A percentile compares a stretch with the other conserved stretches of the same genome.
These are phyloP conservation scores for Pichiaceae sp. DNA, from an alignment of 1,139 yeast species.

Conservation along the genomic window DNA sequence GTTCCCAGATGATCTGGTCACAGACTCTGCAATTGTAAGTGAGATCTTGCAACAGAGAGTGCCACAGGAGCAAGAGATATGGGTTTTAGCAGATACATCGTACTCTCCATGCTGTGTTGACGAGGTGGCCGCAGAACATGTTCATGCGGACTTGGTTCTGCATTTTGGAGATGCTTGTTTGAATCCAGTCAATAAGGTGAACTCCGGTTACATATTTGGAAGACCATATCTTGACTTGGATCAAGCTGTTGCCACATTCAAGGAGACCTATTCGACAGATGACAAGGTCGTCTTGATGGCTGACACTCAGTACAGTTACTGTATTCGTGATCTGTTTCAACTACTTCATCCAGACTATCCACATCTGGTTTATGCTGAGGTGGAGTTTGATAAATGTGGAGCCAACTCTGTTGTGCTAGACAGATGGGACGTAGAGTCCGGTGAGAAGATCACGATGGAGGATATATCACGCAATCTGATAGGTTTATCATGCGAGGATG, in stretches of 20 bases:
- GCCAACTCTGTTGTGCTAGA: slow-evolving; percentile 17
- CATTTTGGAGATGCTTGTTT: slow-evolving; percentile 96
- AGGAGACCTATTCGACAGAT: slow-evolving; percentile 27
- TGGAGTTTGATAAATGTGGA: slow-evolving; percentile 27
- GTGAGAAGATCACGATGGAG: neutral
- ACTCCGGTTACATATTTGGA: slow-evolving; percentile 74
- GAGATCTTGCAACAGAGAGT: slow-evolving; percentile 35
- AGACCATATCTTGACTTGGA: slow-evolving; percentile 42
- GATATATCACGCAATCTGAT: slow-evolving; percentile 18
- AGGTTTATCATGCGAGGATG: slow-evolving; percentile 12
- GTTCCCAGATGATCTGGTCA: slow-evolving; percentile 75
- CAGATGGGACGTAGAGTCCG: slow-evolving; percentile 2
- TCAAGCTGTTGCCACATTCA: slow-evolving; percentile 29
- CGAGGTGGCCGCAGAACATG: slow-evolving; percentile 95
- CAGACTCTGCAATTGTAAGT: slow-evolving; percentile 70
- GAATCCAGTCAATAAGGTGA: slow-evolving; percentile 64
- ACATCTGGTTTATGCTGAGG: slow-evolving; percentile 42
- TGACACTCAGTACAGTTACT: slow-evolving; percentile 49
- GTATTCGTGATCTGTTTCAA: slow-evolving; percentile 29
- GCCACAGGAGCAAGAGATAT: slow-evolving; percentile 29
- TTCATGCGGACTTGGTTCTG: slow-evolving; percentile 71
- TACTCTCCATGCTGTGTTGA: slow-evolving; percentile 95
- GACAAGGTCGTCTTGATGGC: slow-evolving; percentile 54
- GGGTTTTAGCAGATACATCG: slow-evolving; percentile 91
- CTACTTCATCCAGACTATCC: slow-evolving; percentile 30